Base-by-base conservation (phyloP, 345 rosid genomes). In the Lumnitzera littorea region DNA sequence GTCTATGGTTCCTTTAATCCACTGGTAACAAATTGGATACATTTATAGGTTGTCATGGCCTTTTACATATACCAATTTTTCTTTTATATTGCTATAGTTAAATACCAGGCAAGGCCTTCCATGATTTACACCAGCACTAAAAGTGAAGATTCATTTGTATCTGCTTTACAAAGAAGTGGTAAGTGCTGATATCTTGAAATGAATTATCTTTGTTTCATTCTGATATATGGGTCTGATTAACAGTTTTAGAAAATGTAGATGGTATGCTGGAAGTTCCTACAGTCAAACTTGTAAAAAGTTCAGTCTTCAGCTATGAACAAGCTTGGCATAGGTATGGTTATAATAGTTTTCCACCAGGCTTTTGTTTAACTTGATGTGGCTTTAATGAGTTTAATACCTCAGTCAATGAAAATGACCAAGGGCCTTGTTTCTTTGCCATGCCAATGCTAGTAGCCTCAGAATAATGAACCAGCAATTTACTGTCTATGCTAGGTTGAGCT, bases 251-350 rank as follows among this genome's bases (percentile, higher is more conserved):
- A 74, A 62, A 64, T 72, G 73, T 85, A 94, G 99, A 84, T 77
- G 89, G 78, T 67, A 62, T 76, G 57, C 62, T 68, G 12, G 90
- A 82, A 73, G 79, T 75, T 64, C 81, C 91, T 46, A 60, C 64
- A 24, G 86, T 94, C 70, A 78, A 80, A 72, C 79, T 90, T 55
- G 95, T 94, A 46, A 90, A 90, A 79, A 87, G 97, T 74, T 85
- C 99, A 53, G 74, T 89, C 68, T 94, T 94, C 80, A 86, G 97
- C 80, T 87, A 94, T 57, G 99, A 94, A 74, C 99, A 94, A 80
- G 97, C 99, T 20, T 94, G 99, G 97, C 97, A 94, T 72, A 87
- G 97, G 97, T 92, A 76, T 51, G 61, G 61, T 57, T 55, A 27
- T 49, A 67, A 60, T 3, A 53, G 47, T 17, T 27, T 36, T 65